phyloP scores from a whole-genome alignment of 1,139 yeast species.

The Kazachstania sp. region DNA sequence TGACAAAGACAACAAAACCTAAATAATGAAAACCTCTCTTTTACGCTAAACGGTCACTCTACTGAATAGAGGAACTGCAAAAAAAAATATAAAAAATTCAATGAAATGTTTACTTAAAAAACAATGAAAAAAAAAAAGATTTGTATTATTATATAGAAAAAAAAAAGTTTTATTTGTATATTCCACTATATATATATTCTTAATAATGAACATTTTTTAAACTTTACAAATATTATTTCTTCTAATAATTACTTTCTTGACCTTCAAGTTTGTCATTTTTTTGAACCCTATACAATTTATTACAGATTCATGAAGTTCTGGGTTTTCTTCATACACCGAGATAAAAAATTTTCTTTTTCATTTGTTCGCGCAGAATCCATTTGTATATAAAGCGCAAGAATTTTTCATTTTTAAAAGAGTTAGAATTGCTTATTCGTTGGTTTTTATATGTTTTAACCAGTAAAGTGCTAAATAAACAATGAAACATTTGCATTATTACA shows the following conservation, averaged over 20 bases:
- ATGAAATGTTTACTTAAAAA: neutral
- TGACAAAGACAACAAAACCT: neutral
- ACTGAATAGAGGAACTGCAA: neutral
- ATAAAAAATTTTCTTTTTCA: neutral
- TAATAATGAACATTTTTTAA: neutral
- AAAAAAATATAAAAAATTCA: neutral
- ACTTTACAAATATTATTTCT: neutral
- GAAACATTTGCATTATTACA: too few relatives aligned
- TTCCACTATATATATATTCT: slow-evolving; percentile 1
- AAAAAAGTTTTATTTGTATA: neutral
- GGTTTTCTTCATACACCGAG: neutral
- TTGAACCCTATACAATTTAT: neutral
- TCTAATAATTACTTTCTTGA: neutral
- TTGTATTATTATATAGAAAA: neutral
- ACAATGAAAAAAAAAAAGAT: neutral
- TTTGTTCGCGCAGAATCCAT: too few relatives aligned
- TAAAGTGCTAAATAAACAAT: too few relatives aligned
- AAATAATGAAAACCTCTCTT: neutral
- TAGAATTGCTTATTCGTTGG: too few relatives aligned
- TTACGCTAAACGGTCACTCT: neutral
- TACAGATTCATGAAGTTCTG: neutral
- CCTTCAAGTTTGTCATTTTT: neutral
- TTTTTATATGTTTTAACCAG: too few relatives aligned
- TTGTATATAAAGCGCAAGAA: too few relatives aligned
- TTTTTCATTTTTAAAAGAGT: too few relatives aligned